phyloP scores from a whole-genome alignment of 1,284 basidiomycete genomes.

The Rhodotorula sp. region DNA sequence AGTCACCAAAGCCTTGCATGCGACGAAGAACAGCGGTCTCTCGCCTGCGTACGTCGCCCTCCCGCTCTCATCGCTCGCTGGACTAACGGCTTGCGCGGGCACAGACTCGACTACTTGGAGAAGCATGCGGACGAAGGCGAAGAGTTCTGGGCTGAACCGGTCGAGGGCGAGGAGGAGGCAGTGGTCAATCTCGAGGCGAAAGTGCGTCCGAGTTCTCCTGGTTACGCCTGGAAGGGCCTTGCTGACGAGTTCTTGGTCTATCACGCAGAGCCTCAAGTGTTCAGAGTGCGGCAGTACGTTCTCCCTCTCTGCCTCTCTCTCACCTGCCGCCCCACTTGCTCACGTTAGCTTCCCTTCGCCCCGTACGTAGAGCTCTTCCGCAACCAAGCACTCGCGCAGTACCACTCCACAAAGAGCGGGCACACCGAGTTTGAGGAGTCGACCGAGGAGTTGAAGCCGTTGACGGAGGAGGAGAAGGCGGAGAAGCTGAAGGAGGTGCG shows the following conservation, averaged over 20 bases:
- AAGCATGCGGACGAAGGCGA: constrained; percentile 32
- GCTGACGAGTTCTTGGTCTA: neutral
- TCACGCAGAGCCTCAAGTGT: constrained; percentile 25
- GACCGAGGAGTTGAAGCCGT: constrained; percentile 88
- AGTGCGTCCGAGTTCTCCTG: constrained; percentile 6
- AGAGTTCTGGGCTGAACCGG: neutral
- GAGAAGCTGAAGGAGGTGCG: constrained; percentile 67
- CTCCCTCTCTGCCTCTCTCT: neutral
- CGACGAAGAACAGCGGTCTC: constrained; percentile 23
- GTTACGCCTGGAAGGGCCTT: too few species aligned
- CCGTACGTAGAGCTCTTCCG: constrained; percentile 22
- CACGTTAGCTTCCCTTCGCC: too few species aligned
- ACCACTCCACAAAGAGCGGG: constrained; percentile 58
- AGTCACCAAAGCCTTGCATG: constrained; percentile 19
- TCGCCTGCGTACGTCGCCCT: constrained; percentile 13
- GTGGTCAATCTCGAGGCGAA: constrained; percentile 26
- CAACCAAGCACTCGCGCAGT: constrained; percentile 29
- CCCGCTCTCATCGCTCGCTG: neutral
- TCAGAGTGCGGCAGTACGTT: constrained; percentile 31
- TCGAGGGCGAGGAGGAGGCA: constrained; percentile 3
- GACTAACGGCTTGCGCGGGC: neutral
- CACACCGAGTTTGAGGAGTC: constrained; percentile 75
- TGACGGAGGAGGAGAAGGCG: constrained; percentile 92
- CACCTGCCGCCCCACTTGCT: neutral
- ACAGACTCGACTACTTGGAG: constrained; percentile 34